Base-by-base conservation (phyloP, 192 early-diverging fungal species). In the Phlyctochytrium planicorne region DNA sequence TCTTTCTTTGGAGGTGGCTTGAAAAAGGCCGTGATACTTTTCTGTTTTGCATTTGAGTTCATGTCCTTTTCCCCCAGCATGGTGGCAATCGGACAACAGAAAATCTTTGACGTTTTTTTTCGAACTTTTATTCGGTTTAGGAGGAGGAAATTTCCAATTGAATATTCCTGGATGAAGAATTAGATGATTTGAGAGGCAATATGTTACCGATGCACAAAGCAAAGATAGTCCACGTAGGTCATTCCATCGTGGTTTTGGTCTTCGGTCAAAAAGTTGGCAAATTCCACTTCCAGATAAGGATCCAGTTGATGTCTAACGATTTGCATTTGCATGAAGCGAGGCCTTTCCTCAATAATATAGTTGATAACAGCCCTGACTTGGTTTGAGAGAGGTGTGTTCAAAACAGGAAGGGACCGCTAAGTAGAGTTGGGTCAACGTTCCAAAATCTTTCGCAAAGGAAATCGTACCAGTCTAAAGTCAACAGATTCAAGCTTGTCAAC, bases 201-300 rank as follows among this genome's bases (percentile, higher is more conserved):
- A 27, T 20, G 63, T 67, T 72, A 90, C 70, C 90, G 83, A 76
- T 98, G 97, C 62, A 98, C 87, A 27, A 84, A 74, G 53, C 91
- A 91, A 29, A 98, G 74, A 66, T 89, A 97, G 68, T 98, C 96
- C 3, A 97, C 94, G 75, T 98, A 98, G 12, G 86, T 88, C 90
- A 93, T 88, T 59, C 86, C 85, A 53, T 91, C 93, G 53, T 88
- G 86, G 68, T 91, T 93, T 71, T 91, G 88, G 78, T 98, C 97
- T 78, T 98, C 97, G 16, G 89, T 75, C 66, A 98, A 73, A 63
- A 88, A 70, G 29, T 86, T 82, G 12, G 82, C 79, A 76, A 97
- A 93, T 62, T 91, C 89, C 10, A 87, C 73, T 70, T 98, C 97
- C 2, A 81, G 60, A 25, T 72, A 71, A 63, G 87, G 82, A 68